Base-by-base conservation (phyloP, 352 stramenopile genomes). In the Thraustotheca clavata region DNA sequence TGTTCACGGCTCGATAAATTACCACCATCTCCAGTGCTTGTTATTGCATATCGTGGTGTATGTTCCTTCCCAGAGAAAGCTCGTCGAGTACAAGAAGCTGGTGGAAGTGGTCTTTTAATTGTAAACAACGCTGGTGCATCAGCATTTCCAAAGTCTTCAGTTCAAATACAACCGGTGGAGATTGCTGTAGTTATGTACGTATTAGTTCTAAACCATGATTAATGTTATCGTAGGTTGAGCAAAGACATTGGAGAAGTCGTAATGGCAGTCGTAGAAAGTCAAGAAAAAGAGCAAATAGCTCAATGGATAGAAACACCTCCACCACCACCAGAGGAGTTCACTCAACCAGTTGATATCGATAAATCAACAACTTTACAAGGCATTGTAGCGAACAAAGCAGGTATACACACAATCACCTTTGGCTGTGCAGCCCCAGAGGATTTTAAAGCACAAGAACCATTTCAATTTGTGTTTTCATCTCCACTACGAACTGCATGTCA, bases 61-160 rank as follows among this genome's bases (percentile, higher is more conserved):
- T 90, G 81, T 36, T 77, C 79, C 5, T 85, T 90, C 22, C 70
- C 86, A n/a, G 81, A 88, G 0, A 90, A 90, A 55, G 79, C 79
- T 0, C 68, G 76, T 0, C 68, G 75, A 24, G 66, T 76, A 12
- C 57, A 49, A 12, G 31, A 55, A n/a, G 79, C 67, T 0, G 62
- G 71, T 2, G 77, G 76, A 1, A 67, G 62, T 6, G 71, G 73
- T 3, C 39, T 87, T n/a, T 11, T 88, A 1, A 71, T 88, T 18
- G 71, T 85, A 1, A 90, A 90, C 65, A 88, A 90, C 39, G 61
- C 79, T 11, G 79, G 78, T 0, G 68, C 76, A 39, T 77, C 76
- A 69, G 79, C 38, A 18, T 91, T 91, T 52, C 77, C 77, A 22
- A 43, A 60, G 0, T 62, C 68, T 8, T 67, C 75, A 8, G 65